These are phyloP conservation scores for Allium sativum DNA, from an alignment of 106 monocot genomes.

Conservation along the genomic window DNA sequence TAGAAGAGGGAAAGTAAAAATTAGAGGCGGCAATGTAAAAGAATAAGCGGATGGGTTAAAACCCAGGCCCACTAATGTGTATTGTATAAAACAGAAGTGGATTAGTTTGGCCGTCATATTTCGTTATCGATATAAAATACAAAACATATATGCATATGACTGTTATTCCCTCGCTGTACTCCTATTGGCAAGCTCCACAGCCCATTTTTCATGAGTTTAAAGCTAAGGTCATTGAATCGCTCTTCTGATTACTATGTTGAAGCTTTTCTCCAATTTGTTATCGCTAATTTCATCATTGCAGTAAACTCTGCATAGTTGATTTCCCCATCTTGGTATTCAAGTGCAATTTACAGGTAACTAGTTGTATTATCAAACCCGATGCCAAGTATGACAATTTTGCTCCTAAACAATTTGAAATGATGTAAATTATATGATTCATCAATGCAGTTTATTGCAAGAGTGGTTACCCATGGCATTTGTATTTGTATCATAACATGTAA, in stretches of 20 bases:
- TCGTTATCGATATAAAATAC: no score
- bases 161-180: background rate
- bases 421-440: background rate
- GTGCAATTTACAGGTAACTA: background rate
- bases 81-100: no score
- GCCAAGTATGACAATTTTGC: background rate
- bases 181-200: constrained; percentile 11
- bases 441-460: background rate
- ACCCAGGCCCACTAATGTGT: no score
- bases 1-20: no score
- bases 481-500: background rate
- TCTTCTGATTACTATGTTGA: constrained; percentile 62
- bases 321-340: constrained; percentile 35
- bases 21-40: no score
- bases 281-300: constrained; percentile 69
- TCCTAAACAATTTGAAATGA: background rate
- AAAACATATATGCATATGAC: background rate
- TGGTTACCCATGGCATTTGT: background rate
- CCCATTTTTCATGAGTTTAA: constrained; percentile 55
- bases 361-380: background rate
- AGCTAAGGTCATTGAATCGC: constrained; percentile 53
- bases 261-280: constrained; percentile 70
- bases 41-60: no score
- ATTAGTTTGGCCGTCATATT: no score
- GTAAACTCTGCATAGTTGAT: constrained; percentile 62